Percentiles rank a stretch among this genome's conserved stretches.
Evolutionary conservation across 805 yeast genomes (phyloP).

Genomic region (Teunomyces stri): DNA sequence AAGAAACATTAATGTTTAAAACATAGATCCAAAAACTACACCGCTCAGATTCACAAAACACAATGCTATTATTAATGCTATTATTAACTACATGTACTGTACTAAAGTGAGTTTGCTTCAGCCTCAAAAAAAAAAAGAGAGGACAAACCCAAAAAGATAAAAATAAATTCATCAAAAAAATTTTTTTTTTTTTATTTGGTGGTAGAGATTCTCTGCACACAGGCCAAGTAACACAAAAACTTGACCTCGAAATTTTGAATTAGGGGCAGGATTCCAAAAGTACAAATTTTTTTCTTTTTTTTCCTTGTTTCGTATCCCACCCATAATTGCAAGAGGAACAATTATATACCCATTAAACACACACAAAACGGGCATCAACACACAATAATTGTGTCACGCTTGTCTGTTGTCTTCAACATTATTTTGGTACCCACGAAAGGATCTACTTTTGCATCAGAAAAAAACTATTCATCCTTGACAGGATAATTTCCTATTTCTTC

Average conservation of each 20-base stretch:
- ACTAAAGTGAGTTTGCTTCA: no score
- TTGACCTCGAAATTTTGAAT: neutral
- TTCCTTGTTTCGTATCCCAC: neutral
- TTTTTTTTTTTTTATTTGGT: no score
- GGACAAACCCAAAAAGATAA: no score
- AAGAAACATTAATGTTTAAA: neutral
- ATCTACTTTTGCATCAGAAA: neutral
- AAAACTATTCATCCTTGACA: neutral
- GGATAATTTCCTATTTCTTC: neutral
- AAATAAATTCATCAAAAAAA: no score
- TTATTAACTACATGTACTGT: no score
- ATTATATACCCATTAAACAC: neutral
- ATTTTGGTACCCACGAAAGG: neutral
- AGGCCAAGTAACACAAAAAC: neutral
- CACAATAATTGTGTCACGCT: neutral
- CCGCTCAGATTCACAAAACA: no score
- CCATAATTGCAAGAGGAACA: neutral
- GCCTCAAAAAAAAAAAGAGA: no score
- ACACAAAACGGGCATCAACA: neutral
- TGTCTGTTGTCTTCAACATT: neutral
- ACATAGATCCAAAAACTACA: neutral
- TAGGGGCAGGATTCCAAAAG: neutral
- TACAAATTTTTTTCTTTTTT: neutral
- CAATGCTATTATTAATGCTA: no score
- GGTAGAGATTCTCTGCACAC: neutral